Conservation (phyloP, 495 filamentous ascomycete species). For the Usnea hakonensis region DNA sequence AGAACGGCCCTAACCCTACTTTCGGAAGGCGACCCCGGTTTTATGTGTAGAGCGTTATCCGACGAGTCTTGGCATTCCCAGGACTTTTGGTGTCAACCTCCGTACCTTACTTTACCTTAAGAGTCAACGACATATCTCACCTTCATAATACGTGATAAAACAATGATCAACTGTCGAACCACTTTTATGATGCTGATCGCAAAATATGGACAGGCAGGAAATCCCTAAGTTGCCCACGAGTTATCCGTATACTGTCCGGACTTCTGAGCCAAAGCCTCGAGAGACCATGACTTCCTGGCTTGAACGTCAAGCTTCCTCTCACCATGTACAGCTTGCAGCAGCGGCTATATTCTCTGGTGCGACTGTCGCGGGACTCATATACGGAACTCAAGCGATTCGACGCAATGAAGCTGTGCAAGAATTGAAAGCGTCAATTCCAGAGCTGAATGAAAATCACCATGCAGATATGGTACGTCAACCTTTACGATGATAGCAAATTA, state of each 20-base stretch:
- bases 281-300: conserved; percentile 51
- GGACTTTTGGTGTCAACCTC: too few species aligned
- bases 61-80: too few species aligned
- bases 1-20: too few species aligned
- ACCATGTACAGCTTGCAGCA: conserved; percentile 60
- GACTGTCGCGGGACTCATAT: conserved; percentile 62
- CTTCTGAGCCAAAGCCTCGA: not conserved
- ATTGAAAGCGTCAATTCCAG: conserved; percentile 67
- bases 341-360: conserved; percentile 70
- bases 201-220: not conserved
- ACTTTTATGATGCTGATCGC: not conserved
- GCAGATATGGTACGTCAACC: conserved; percentile 32
- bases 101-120: too few species aligned
- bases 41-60: too few species aligned
- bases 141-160: too few species aligned
- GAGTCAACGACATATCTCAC: too few species aligned
- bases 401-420: conserved; percentile 54
- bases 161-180: too few species aligned
- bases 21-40: too few species aligned
- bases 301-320: conserved; percentile 44
- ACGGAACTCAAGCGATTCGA: conserved; percentile 61
- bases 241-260: conserved; percentile 5
- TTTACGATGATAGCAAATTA: conserved; percentile 1
- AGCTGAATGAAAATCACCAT: conserved; percentile 38
- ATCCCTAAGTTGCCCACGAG: not conserved